phyloP scores from a whole-genome alignment of 179 eudicot species.

The Actinidia arguta region DNA sequence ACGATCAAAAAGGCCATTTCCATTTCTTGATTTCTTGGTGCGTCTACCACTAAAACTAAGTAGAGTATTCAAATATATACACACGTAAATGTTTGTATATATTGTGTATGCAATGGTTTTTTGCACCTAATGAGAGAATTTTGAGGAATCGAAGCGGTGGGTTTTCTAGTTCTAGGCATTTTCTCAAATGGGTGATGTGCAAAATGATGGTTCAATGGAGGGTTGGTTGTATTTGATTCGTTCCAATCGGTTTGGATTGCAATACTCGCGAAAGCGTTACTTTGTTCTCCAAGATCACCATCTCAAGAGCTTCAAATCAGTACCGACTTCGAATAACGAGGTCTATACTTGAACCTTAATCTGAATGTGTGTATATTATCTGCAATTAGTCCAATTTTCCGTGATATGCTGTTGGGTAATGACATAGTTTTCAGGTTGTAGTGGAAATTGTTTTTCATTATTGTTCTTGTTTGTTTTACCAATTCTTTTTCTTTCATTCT shows the following conservation, averaged over 20 bases:
- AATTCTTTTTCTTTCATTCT: not conserved
- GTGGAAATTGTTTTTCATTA: not conserved
- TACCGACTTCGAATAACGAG: slow-evolving; percentile 44
- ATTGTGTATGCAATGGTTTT: not conserved
- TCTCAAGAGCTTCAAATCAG: slow-evolving; percentile 62
- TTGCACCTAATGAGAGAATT: not conserved
- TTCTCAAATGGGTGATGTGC: slow-evolving; percentile 7
- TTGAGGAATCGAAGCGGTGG: not conserved
- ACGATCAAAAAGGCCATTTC: not conserved
- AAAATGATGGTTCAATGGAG: slow-evolving; percentile 41
- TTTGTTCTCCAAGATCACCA: slow-evolving; percentile 67
- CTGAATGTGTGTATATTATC: too few relatives aligned
- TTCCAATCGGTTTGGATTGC: slow-evolving; percentile 65
- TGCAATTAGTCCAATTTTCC: too few relatives aligned
- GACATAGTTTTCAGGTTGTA: not conserved
- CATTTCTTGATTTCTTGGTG: not conserved
- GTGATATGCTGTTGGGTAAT: not conserved
- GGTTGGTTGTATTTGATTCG: slow-evolving; percentile 73
- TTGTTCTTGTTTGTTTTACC: not conserved
- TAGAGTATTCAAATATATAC: not conserved
- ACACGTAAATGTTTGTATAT: not conserved
- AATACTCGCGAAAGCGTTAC: slow-evolving; percentile 57
- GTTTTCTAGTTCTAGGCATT: not conserved
- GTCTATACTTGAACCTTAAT: slow-evolving; percentile 22
- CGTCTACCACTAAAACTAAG: not conserved